Evolutionary conservation across 2,329 filamentous ascomycete genomes (phyloP), one percentile per base, ranked within the genome.

Genomic region (Ceratocystis cacaofunesta): DNA sequence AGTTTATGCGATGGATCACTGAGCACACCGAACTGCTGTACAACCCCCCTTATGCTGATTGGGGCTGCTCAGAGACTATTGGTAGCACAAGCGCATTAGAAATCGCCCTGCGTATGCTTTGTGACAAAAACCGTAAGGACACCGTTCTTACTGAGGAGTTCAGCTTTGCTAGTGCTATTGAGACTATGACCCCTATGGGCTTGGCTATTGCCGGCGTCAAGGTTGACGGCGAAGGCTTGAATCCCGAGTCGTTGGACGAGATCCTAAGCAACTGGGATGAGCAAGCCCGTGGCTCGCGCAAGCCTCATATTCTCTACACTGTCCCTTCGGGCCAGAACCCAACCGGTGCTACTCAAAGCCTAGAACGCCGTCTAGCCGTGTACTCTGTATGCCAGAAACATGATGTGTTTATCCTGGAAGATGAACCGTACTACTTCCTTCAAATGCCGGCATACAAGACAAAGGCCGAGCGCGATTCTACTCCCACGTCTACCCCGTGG

Each of bases 21-120:
- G 94, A 99, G 78, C 94, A 97, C 76, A 95, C 92, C 0, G 92
- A 99, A 76, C 84, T 97, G 65, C 85, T 96, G 17, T 89, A 90
- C 75, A 81, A 84, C 68, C 92, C 92, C 17, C 90, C 89, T 0
- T 97, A 97, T 73, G 82, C 86, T 19, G 92, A 99, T 77, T 99
- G 94, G 94, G 81, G 84, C 69, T 89, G 89, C 71, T 86, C 85
- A 65, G 80, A 96, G 77, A 92, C 86, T 1, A 83, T 92, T 50
- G 94, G 92, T 64, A 94, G 86, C 75, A 97, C 94, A 0, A 90
- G 85, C 28, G 87, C 89, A 0, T 82, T 95, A 69, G 94, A 97
- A 72, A 87, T 92, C 75, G 81, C 88, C 1, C 78, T 95, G 57
- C 85, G 94, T 64, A 88, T 96, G 81, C 85, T 99, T 69, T 87